Evolutionary conservation across 1,139 yeast genomes (phyloP), one percentile per base, ranked within the genome.

Genomic region (Kodamaea plutei): DNA sequence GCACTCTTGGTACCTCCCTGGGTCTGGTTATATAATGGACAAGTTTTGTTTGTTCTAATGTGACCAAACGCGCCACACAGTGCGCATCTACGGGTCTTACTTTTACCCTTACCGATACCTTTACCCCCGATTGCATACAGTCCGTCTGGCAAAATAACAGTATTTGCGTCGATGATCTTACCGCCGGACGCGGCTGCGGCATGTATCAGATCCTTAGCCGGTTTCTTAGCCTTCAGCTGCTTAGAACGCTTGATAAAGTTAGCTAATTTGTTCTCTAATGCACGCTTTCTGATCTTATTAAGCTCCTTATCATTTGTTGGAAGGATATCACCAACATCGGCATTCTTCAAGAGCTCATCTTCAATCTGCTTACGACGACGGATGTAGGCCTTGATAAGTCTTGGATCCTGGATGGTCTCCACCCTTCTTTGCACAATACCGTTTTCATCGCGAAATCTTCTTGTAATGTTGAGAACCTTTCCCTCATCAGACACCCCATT

Each of bases 11-110:
- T 10, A 4, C 57, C 59, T 1, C 59, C 58, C 29, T 49, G 47
- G 6, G 67, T 58, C 38, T 64, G 69, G 29, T 50, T 44, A 41
- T 62, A 89, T 70, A 88, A 69, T n/a, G 97, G 97, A 58, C 97
- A 89, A 1, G 85, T 63, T 52, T 82, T 82, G 55, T 87, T 88
- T 7, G 97, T 89, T 50, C 94, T 72, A 41, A 89, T 91, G 55
- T 91, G 98, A 0, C 97, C 98, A 46, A 84, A 73, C 3, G 91
- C 94, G 16, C 97, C 97, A 69, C 97, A 91, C 2, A 94, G 83
- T 4, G 94, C 88, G 61, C 97, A 91, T 49, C 87, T 74, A 52
- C 97, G 69, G 6, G 84, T 80, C 2, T 84, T 84, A 34, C 88
- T 78, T 51, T 84, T 85, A 6, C 83, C 84, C 49, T 80, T 81